Evolutionary conservation across 306 rosid genomes (phyloP), one percentile per base, ranked within the genome.

Genomic region (Amphicarpaea edgeworthii): DNA sequence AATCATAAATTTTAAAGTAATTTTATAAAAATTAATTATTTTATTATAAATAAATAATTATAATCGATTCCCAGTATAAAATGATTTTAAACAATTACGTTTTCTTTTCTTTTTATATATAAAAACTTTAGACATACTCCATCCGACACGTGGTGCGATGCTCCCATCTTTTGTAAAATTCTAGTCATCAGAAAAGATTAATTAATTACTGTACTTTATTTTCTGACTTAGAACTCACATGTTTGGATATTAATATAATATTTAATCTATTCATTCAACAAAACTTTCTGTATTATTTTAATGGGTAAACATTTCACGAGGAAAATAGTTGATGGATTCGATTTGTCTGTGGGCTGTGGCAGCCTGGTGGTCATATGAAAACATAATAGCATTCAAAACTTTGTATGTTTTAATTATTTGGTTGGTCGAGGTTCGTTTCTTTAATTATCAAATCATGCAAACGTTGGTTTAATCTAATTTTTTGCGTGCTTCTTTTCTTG

Each of bases 241-340:
- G 81, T 75, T 47, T 72, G 71, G 67, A 46, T 77, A 49, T 71
- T 71, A 17, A 46, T n/a, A n/a, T n/a, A n/a, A n/a, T n/a, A n/a
- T n/a, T 63, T 72, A 19, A 47, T 47, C 14, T 54, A n/a, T 32
- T 49, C 15, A 43, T 42, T 73, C 2, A 17, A 11, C 5, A 45
- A 55, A 19, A 43, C 16, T 28, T 12, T 24, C 4, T 57, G 32
- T 61, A 37, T 32, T 55, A 66, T 55, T 66, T 73, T 73, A 46
- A 19, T 59, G 67, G 40, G 15, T 19, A 20, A 46, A n/a, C 69
- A 32, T 42, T 59, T 79, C 62, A 64, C 75, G 79, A 79, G 67
- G 28, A 59, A 49, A 75, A n/a, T n/a, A 0, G 77, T 76, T 14
- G 58, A 58, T 57, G 69, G 84, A 84, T 79, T 80, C 84, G 67